These are phyloP conservation scores for Aspergillus japonicus DNA, from an alignment of 2,329 filamentous ascomycete genomes.

Conservation along the genomic window DNA sequence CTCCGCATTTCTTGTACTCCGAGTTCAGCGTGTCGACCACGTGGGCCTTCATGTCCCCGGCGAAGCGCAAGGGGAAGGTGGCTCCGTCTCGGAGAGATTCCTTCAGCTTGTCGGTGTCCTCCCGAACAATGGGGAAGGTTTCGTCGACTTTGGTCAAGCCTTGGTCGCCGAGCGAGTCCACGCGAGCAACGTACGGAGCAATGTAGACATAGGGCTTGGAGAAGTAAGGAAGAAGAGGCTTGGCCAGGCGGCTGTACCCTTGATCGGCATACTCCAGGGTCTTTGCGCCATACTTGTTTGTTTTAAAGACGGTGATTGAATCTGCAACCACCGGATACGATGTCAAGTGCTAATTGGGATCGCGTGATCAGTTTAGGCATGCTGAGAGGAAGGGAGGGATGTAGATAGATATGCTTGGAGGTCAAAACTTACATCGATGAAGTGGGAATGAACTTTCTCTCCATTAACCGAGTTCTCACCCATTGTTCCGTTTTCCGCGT, in stretches of 20 bases:
- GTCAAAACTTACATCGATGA: conserved; percentile 38
- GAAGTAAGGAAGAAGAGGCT: conserved; percentile 76
- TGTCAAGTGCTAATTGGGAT: conserved; percentile 67
- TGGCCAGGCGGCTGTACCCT: conserved; percentile 73
- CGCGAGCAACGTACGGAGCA: conserved; percentile 79
- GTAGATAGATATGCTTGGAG: background rate
- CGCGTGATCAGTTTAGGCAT: no score
- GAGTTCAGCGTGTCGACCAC: conserved; percentile 43
- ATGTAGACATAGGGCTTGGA: conserved; percentile 77
- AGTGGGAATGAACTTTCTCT: conserved; percentile 50
- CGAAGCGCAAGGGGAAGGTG: conserved; percentile 63
- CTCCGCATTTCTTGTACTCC: conserved; percentile 50
- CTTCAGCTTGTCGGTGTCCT: conserved; percentile 70
- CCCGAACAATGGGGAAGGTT: conserved; percentile 71
- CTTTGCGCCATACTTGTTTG: conserved; percentile 78
- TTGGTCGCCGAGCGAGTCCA: conserved; percentile 72
- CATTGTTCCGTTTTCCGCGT: conserved; percentile 50
- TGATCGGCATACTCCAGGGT: conserved; percentile 73
- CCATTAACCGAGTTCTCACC: conserved; percentile 51
- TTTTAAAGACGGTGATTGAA: conserved; percentile 72
- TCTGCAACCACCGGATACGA: conserved; percentile 83
- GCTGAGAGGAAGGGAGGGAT: no score
- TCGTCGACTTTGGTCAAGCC: conserved; percentile 69
- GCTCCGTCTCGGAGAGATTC: conserved; percentile 62
- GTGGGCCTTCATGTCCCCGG: conserved; percentile 54